These are phyloP conservation scores for Penicillium fuscoglaucum DNA, from an alignment of 2,329 filamentous ascomycete species.

Conservation along the genomic window DNA sequence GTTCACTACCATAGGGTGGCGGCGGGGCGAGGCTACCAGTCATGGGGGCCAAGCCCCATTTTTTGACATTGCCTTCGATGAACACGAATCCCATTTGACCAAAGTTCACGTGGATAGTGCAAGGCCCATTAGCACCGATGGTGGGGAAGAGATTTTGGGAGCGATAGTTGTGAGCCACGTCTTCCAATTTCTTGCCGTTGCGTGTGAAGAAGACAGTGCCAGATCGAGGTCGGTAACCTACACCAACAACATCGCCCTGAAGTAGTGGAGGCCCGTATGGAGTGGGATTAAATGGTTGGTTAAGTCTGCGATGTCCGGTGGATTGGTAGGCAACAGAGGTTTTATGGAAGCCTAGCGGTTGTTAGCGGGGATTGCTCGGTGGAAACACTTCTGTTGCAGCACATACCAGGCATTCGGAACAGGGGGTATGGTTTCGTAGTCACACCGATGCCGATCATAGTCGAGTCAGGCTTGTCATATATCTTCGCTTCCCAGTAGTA, in stretches of 20 bases:
- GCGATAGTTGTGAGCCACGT: conserved; percentile 89
- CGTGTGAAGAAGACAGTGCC: conserved; percentile 97
- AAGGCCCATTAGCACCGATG: conserved; percentile 92
- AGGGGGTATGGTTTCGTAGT: conserved; percentile 96
- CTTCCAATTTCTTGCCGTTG: conserved; percentile 95
- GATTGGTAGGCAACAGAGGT: conserved; percentile 90
- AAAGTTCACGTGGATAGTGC: conserved; percentile 93
- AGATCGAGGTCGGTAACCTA: conserved; percentile 90
- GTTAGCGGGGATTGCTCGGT: conserved; percentile 10
- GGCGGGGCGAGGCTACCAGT: conserved; percentile 92
- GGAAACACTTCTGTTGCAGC: neutral
- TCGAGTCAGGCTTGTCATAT: conserved; percentile 92
- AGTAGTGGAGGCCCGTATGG: conserved; percentile 80
- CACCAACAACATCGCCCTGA: conserved; percentile 93
- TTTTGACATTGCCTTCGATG: conserved; percentile 99
- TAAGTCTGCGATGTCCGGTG: conserved; percentile 79
- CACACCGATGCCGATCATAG: conserved; percentile 85
- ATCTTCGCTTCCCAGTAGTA: conserved; percentile 99
- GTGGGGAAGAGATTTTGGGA: conserved; percentile 97
- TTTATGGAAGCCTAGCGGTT: conserved; percentile 75
- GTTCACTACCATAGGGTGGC: conserved; percentile 93
- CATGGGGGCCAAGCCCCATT: conserved; percentile 96
- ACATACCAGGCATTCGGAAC: conserved; percentile 85
- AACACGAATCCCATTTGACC: conserved; percentile 98
- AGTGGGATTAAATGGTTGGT: conserved; percentile 82